Conservation (phyloP, 2,329 filamentous ascomycete species). For the Sporothrix variecibatus region DNA sequence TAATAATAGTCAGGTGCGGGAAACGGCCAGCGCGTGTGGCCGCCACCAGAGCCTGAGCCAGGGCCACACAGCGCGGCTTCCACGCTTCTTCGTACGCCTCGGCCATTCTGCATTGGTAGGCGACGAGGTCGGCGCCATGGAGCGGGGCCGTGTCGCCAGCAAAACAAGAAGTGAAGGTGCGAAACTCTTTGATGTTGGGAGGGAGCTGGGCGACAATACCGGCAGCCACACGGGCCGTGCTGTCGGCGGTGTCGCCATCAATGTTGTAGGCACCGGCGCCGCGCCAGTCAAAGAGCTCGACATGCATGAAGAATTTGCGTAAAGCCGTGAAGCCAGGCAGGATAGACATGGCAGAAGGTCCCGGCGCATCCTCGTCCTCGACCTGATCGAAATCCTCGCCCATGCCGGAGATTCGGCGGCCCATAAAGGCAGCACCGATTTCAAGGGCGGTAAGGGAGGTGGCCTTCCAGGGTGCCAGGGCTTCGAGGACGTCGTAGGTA, state of each 20-base stretch:
- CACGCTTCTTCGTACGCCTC: neutral
- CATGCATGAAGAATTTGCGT: neutral
- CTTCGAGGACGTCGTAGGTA: neutral
- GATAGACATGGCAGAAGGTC: neutral
- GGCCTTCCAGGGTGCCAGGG: neutral
- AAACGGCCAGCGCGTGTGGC: neutral
- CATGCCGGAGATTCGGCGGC: neutral
- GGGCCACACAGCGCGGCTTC: neutral
- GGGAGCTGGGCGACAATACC: neutral
- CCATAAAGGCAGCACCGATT: neutral
- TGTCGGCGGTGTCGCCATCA: neutral
- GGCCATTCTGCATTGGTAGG: neutral
- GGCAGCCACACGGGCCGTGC: neutral
- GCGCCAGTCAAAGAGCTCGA: neutral
- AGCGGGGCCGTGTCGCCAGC: neutral
- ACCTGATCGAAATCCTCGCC: neutral
- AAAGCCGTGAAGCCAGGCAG: neutral
- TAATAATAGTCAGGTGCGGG: neutral
- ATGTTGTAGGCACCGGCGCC: neutral
- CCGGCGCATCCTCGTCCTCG: neutral
- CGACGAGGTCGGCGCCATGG: neutral
- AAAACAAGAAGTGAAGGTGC: neutral
- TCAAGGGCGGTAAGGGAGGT: neutral
- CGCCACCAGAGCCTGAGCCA: neutral
- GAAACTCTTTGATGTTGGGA: neutral